Conservation (phyloP, 768 basidiomycete genomes). For the Sporobolomyces phaffii region DNA sequence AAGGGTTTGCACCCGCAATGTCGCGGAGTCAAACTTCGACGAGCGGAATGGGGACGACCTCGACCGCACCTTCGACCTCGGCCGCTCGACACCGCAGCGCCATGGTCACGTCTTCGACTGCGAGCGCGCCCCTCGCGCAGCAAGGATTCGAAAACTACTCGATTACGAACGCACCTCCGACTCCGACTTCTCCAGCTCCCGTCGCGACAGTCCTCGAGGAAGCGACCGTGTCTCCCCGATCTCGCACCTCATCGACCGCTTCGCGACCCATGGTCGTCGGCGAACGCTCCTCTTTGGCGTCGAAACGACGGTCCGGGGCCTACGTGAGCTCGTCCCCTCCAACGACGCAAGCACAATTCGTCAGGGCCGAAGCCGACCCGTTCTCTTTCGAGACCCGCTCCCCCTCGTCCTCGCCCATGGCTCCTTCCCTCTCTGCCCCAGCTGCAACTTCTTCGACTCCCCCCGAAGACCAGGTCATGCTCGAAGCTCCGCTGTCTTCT, state of each 20-base stretch:
- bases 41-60: constrained; percentile 13
- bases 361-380: constrained; percentile 31
- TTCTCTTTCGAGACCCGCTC: constrained; percentile 36
- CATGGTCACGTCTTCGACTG: constrained; percentile 27
- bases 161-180: background rate
- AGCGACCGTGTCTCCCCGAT: constrained; percentile 11
- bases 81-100: constrained; percentile 32
- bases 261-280: constrained; percentile 11
- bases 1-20: constrained; percentile 38
- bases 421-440: constrained; percentile 24
- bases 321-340: constrained; percentile 27
- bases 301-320: constrained; percentile 19
- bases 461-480: constrained; percentile 23
- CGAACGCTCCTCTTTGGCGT: constrained; percentile 2
- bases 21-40: constrained; percentile 39
- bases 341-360: constrained; percentile 26
- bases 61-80: background rate
- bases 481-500: background rate
- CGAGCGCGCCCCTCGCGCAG: constrained; percentile 7
- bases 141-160: constrained; percentile 27
- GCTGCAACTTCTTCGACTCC: background rate
- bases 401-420: constrained; percentile 20
- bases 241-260: constrained; percentile 18
- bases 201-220: constrained; percentile 11
- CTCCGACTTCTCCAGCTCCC: background rate